Evolutionary conservation across 441 rosid species (phyloP).

Genomic region (Erodium chrysanthum): DNA sequence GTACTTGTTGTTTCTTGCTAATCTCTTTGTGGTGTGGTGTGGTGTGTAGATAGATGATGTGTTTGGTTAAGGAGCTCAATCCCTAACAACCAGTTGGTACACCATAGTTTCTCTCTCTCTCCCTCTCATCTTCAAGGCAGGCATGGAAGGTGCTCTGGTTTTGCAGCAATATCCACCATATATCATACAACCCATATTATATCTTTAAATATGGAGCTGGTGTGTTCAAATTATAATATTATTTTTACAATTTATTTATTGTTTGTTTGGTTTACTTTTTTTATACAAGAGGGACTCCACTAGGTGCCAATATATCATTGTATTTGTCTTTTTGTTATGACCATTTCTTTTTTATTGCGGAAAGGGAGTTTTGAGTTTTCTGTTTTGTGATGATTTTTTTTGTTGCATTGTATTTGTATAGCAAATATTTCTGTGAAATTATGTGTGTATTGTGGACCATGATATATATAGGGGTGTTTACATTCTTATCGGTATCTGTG

Average conservation of each 20-base stretch:
- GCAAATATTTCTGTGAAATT: too few relatives aligned
- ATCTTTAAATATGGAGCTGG: constrained; percentile 1
- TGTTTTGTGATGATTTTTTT: neutral
- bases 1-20: constrained; percentile 28
- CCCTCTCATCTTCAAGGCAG: constrained; percentile 21
- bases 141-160: constrained; percentile 33
- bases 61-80: constrained; percentile 65
- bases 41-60: constrained; percentile 23
- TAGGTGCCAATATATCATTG: constrained; percentile 38
- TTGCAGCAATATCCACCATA: constrained; percentile 53
- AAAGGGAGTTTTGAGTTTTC: neutral
- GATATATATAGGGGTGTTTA: too few relatives aligned
- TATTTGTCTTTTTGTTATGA: constrained; percentile 31
- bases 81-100: constrained; percentile 91
- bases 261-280: constrained; percentile 13
- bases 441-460: too few relatives aligned
- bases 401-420: too few relatives aligned
- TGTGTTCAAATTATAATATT: neutral
- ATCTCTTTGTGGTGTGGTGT: constrained; percentile 4
- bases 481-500: too few relatives aligned
- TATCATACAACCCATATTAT: constrained; percentile 23
- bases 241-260: constrained; percentile 8
- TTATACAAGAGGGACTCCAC: constrained; percentile 28
- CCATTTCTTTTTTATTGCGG: constrained; percentile 18
- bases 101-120: constrained; percentile 32